phyloP scores from a whole-genome alignment of 176 grass and related monocot genomes.

The Carex pumila region DNA sequence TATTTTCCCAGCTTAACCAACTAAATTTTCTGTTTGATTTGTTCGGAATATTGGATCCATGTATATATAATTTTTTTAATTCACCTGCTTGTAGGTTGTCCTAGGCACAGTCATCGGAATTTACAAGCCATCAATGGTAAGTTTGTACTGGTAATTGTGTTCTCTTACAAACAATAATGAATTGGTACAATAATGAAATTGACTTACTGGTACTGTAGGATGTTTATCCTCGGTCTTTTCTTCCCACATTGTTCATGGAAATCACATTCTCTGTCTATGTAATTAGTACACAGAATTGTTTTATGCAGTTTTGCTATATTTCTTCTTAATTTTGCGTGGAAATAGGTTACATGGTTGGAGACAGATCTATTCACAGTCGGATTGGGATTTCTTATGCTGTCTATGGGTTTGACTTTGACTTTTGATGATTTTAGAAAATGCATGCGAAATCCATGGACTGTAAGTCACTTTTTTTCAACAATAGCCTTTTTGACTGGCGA shows the following conservation, averaged over 20 bases:
- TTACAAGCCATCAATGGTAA: conserved; percentile 88
- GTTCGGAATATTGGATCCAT: not conserved
- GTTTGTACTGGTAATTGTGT: not conserved
- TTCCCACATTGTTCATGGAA: not conserved
- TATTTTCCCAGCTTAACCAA: not conserved
- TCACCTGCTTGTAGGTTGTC: conserved; percentile 55
- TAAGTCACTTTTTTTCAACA: conserved; percentile 34
- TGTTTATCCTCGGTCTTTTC: not conserved
- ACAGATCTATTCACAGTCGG: conserved; percentile 89
- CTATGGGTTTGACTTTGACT: conserved; percentile 90
- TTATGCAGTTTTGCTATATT: not conserved
- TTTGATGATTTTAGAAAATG: conserved; percentile 98
- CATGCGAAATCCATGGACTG: conserved; percentile 96
- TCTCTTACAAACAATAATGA: not conserved
- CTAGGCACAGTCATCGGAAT: conserved; percentile 84
- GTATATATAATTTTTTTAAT: not conserved
- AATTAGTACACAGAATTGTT: not conserved
- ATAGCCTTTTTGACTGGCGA: not conserved
- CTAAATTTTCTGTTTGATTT: not conserved
- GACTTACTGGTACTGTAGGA: not conserved
- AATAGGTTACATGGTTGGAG: conserved; percentile 94
- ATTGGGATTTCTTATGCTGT: conserved; percentile 92
- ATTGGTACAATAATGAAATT: not conserved
- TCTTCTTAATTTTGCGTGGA: not conserved
- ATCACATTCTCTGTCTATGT: not conserved